A percentile compares a stretch with the other conserved stretches of the same genome.
Conservation (phyloP, 129 eudicot species). For the Flaveria linearis region DNA sequence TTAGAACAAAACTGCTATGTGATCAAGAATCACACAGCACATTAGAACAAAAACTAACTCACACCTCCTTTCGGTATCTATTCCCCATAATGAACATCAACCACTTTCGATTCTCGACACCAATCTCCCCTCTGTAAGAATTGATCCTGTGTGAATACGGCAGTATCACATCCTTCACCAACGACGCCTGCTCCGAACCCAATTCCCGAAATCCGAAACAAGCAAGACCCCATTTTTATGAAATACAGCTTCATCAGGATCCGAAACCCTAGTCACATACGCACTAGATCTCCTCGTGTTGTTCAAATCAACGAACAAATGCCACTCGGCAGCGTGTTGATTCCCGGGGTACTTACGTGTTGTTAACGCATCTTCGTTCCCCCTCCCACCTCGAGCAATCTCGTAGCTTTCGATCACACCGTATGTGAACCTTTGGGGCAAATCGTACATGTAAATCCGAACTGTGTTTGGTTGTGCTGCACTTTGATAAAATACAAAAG, state of each 20-base stretch:
- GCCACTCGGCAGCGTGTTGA: conserved; percentile 97
- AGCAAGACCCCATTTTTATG: conserved; percentile 81
- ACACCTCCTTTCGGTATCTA: conserved; percentile 93
- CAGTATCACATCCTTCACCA: conserved; percentile 84
- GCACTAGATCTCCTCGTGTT: conserved; percentile 42
- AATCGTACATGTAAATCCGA: conserved; percentile 74
- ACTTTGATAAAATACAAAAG: too few relatives aligned
- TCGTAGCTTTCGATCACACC: conserved; percentile 90
- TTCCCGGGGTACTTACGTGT: conserved; percentile 80
- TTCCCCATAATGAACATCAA: conserved; percentile 93
- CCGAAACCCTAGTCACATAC: conserved; percentile 56
- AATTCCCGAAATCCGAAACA: conserved; percentile 94
- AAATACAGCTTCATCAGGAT: conserved; percentile 77
- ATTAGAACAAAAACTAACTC: background rate
- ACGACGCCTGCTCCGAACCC: conserved; percentile 70
- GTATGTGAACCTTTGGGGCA: conserved; percentile 75
- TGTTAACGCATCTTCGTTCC: conserved; percentile 25
- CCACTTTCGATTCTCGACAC: conserved; percentile 64
- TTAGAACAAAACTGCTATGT: conserved; percentile 1
- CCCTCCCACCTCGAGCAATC: conserved; percentile 52
- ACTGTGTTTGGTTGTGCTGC: too few relatives aligned
- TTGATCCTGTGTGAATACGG: conserved; percentile 88
- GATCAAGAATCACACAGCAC: background rate
- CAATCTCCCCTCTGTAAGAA: conserved; percentile 65
- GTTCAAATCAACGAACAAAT: conserved; percentile 64